These are phyloP conservation scores for Talaromyces trachyspermus DNA, from an alignment of 495 filamentous ascomycete genomes.

Conservation along the genomic window DNA sequence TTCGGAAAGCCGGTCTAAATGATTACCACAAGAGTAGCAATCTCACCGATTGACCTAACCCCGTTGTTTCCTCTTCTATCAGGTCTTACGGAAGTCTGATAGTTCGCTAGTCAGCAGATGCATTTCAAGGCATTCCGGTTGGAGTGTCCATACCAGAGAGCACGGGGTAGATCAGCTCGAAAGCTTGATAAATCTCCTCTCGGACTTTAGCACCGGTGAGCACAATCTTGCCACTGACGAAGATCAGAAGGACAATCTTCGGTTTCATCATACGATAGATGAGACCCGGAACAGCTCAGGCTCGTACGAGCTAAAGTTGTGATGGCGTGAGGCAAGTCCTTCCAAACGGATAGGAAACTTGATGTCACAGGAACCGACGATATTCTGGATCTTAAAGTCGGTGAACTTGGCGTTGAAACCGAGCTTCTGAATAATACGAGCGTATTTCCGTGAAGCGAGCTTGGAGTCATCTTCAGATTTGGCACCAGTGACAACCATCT, in stretches of 20 bases:
- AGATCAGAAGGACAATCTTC: constrained; percentile 98
- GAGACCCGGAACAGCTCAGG: constrained; percentile 95
- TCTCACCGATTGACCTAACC: constrained; percentile 18
- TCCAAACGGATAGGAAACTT: constrained; percentile 98
- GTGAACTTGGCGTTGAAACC: constrained; percentile 99
- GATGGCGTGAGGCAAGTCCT: constrained; percentile 89
- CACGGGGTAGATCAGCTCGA: constrained; percentile 98
- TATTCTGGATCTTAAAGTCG: constrained; percentile 99
- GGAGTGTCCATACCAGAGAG: constrained; percentile 63
- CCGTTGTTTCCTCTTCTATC: too few species aligned
- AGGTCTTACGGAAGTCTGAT: constrained; percentile 62
- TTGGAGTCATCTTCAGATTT: constrained; percentile 98
- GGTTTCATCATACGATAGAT: constrained; percentile 99
- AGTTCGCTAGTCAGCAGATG: constrained; percentile 19
- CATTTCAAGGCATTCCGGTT: neutral
- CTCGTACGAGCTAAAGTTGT: constrained; percentile 99
- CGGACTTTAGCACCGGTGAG: constrained; percentile 96
- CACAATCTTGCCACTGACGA: constrained; percentile 98
- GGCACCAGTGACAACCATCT: constrained; percentile 99
- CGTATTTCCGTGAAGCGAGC: constrained; percentile 94
- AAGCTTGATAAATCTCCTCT: constrained; percentile 98
- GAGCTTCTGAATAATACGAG: constrained; percentile 98
- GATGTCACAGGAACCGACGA: constrained; percentile 97
- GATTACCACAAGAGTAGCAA: constrained; percentile 16
- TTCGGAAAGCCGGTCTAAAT: constrained; percentile 27